Base-by-base conservation (phyloP, 495 filamentous ascomycete genomes). In the Penicillium ochrochloron region DNA sequence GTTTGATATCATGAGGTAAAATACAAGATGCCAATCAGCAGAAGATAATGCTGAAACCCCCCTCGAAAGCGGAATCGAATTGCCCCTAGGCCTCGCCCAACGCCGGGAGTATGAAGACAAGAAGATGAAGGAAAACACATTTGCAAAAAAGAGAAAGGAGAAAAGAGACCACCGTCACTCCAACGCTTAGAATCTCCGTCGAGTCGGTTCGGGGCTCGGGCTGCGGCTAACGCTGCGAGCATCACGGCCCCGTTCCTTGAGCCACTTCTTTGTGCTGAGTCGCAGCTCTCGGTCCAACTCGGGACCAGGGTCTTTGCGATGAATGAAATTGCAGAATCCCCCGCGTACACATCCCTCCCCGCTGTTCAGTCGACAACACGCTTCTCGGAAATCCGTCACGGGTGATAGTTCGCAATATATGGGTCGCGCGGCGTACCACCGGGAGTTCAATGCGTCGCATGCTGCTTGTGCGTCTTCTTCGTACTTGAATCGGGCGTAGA, bases 401-500 rank as follows among this genome's bases (percentile, higher is more conserved):
- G 95, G 95, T 56, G 88, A 92, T 57, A 99, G 80, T 75, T 99
- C 95, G 87, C 94, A 97, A 81, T 99, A 99, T 75, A 99, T 96
- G 51, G 95, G 95, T 59, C 95, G 88, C 44, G 92, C 95, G 63
- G 95, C 95, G 80, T 99, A 98, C 95, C 95, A 99, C 73, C 95
- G 90, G 27, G 84, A 88, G 78, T 98, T 99, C 60, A 98, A 87
- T 31, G 88, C 88, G 78, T 99, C 96, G 85, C 94, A 97, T 65
- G 95, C 95, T 37, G 84, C 83, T 74, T 97, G 94, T 12, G 95
- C 95, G 60, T 88, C 88, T 81, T 99, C 95, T 85, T 99, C 95
- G 87, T 98, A 99, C 81, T 99, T 99, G 90, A 99, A 99, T 64
- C 95, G 93, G 29, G 95, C 95, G 84, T 99, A 99, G 70, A 99